A percentile compares a stretch with the other conserved stretches of the same genome.
Evolutionary conservation across 208 protist species (phyloP).

Genomic region (Jaenimonas drosophilae): DNA sequence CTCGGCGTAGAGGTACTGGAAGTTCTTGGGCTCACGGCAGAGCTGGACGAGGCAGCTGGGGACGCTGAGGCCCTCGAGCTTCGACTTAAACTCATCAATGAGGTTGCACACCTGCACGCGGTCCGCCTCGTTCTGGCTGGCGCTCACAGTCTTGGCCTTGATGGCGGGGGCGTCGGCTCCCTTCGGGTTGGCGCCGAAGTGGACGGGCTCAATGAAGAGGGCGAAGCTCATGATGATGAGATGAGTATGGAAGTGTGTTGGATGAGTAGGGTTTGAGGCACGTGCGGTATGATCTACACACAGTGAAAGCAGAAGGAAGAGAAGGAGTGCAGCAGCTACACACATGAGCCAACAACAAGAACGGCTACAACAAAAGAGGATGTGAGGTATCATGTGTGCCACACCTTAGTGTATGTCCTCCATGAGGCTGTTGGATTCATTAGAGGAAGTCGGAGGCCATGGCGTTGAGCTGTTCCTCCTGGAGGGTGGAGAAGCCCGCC

Average conservation of each 20-base stretch:
- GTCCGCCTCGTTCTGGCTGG: conserved; percentile 13
- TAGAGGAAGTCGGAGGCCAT: conserved; percentile 56
- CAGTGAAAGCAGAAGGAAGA: no score
- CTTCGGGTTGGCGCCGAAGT: conserved; percentile 7
- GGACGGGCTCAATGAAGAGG: conserved; percentile 12
- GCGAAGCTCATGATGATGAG: conserved; percentile 17
- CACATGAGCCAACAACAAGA: no score
- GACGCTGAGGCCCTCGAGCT: conserved; percentile 9
- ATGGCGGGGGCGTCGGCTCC: conserved; percentile 13
- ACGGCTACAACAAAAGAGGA: no score
- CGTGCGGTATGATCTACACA: no score
- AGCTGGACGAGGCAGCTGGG: conserved; percentile 13
- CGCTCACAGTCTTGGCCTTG: conserved; percentile 12
- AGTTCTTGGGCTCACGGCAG: conserved; percentile 11
- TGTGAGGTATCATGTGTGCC: no score
- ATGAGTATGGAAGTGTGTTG: no score
- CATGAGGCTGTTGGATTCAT: conserved; percentile 9
- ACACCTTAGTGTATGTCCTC: no score
- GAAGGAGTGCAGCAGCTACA: no score
- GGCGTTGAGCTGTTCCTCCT: conserved; percentile 43
- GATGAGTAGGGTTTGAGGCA: no score
- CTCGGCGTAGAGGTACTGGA: conserved; percentile 15
- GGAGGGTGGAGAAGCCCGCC: conserved; percentile 37
- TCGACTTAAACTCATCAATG: conserved; percentile 10
- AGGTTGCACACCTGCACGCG: conserved; percentile 12